These are phyloP conservation scores for Backusella tuberculispora DNA, from an alignment of 192 early-diverging fungal genomes.

Conservation along the genomic window DNA sequence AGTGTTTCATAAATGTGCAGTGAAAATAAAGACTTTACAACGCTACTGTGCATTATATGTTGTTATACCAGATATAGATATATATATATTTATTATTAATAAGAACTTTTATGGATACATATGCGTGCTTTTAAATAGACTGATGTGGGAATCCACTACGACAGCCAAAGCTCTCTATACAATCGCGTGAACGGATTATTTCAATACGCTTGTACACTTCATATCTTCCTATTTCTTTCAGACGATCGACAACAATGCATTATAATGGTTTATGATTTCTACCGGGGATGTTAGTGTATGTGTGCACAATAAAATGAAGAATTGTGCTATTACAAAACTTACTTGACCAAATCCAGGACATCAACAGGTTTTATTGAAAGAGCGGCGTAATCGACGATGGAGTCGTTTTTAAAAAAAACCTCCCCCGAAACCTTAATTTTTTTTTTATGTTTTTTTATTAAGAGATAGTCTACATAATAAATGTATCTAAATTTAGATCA, in stretches of 20 bases:
- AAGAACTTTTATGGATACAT: too few relatives aligned
- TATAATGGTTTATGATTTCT: constrained; percentile 10
- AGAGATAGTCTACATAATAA: too few relatives aligned
- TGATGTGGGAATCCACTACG: background rate
- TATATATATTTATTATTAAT: too few relatives aligned
- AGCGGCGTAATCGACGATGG: constrained; percentile 6
- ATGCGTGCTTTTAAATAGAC: background rate
- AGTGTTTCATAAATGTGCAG: background rate
- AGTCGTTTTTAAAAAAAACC: too few relatives aligned
- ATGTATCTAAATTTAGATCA: too few relatives aligned
- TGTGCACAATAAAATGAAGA: constrained; percentile 1
- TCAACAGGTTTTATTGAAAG: constrained; percentile 8
- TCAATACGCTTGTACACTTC: constrained; percentile 19
- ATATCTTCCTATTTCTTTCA: constrained; percentile 14
- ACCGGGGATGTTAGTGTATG: background rate
- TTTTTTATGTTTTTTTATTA: too few relatives aligned
- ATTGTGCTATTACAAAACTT: constrained; percentile 10
- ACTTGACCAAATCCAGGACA: background rate
- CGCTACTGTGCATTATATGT: too few relatives aligned
- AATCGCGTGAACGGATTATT: constrained; percentile 1
- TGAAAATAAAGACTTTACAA: too few relatives aligned
- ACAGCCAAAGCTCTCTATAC: background rate
- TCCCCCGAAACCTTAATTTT: too few relatives aligned
- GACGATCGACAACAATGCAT: constrained; percentile 20
- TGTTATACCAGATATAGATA: too few relatives aligned